These are phyloP conservation scores for Bipolaris bicolor DNA, from an alignment of 2,329 filamentous ascomycete genomes.

Conservation along the genomic window DNA sequence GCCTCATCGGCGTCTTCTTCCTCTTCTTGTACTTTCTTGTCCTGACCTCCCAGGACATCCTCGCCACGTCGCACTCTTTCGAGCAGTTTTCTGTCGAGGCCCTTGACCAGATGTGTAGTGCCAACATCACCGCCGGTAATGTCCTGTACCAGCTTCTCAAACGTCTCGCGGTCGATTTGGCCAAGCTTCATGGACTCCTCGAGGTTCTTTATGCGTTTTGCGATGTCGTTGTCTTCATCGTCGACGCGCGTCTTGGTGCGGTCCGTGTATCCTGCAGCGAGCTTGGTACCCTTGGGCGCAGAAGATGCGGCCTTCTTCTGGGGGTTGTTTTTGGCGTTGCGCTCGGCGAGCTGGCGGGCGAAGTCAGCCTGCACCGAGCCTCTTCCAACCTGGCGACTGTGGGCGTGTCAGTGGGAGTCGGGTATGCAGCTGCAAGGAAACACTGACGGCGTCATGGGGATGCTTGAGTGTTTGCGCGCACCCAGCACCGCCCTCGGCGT, in stretches of 20 bases:
- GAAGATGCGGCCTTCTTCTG: conserved; percentile 78
- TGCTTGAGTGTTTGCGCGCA: conserved; percentile 77
- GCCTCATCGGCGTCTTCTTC: conserved; percentile 32
- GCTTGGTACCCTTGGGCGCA: conserved; percentile 80
- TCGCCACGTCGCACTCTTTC: conserved; percentile 73
- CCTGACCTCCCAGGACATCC: conserved; percentile 47
- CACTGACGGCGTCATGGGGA: conserved; percentile 91
- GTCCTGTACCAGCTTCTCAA: conserved; percentile 74
- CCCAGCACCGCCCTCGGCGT: conserved; percentile 64
- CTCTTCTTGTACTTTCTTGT: conserved; percentile 45
- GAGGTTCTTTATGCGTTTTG: conserved; percentile 73
- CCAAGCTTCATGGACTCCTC: conserved; percentile 83
- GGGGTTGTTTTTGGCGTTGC: conserved; percentile 60
- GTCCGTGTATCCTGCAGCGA: conserved; percentile 83
- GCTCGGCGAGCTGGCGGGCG: conserved; percentile 81
- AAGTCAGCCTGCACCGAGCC: conserved; percentile 69
- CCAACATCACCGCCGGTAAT: conserved; percentile 81
- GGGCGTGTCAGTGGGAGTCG: conserved; percentile 12
- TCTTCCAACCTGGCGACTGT: conserved; percentile 67
- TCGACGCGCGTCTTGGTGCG: conserved; percentile 69
- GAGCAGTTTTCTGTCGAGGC: conserved; percentile 82
- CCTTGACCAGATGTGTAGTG: conserved; percentile 89
- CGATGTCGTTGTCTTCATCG: conserved; percentile 62
- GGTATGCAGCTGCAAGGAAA: background rate
- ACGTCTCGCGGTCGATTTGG: conserved; percentile 80